phyloP scores from a whole-genome alignment of 352 stramenopile species.

The Phytophthora capsici region DNA sequence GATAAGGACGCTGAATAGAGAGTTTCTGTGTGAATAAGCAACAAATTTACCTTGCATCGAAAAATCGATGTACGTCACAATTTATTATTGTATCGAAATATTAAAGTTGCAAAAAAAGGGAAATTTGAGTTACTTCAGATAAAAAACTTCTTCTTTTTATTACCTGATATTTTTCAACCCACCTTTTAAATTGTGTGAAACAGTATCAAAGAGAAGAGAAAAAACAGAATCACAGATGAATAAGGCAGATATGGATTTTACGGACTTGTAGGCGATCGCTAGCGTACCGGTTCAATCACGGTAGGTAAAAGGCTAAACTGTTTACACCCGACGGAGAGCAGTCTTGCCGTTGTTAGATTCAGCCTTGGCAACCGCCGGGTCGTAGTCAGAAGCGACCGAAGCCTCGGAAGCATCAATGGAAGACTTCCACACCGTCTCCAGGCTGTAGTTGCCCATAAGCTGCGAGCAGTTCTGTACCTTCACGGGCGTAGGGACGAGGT shows the following conservation, averaged over 20 bases:
- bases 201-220: neutral
- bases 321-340: constrained; percentile 13
- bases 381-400: neutral
- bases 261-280: neutral
- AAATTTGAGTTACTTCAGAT: too few relatives aligned
- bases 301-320: neutral
- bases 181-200: too few relatives aligned
- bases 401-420: neutral
- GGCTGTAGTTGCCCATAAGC: constrained; percentile 23
- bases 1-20: constrained; percentile 1
- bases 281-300: constrained; percentile 1
- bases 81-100: too few relatives aligned
- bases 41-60: neutral
- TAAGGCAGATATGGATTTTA: constrained; percentile 6
- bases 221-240: neutral
- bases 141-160: too few relatives aligned
- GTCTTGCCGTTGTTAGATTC: neutral
- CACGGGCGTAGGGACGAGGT: constrained; percentile 22
- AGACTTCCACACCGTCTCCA: constrained; percentile 19
- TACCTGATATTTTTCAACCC: too few relatives aligned
- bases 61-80: neutral
- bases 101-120: too few relatives aligned
- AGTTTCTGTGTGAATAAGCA: neutral
- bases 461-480: constrained; percentile 28
- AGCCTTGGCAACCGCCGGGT: neutral